Conservation (phyloP, 2,329 filamentous ascomycete species). For the Stachybotrys echinatus region DNA sequence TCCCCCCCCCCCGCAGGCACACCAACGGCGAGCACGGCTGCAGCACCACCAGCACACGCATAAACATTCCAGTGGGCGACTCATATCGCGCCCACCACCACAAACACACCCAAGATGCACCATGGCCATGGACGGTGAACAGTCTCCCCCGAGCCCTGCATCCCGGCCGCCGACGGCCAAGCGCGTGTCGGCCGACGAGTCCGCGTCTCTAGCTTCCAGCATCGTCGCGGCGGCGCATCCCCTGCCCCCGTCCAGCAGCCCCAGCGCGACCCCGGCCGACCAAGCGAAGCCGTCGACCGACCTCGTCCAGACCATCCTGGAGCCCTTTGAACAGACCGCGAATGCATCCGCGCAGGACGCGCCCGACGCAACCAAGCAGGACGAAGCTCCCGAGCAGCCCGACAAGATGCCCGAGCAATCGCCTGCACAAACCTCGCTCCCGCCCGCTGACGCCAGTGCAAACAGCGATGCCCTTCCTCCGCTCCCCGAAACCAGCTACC, state of each 20-base stretch:
- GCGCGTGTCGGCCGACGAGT: conserved; percentile 14
- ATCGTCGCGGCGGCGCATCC: conserved; percentile 3
- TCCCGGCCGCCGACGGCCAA: conserved; percentile 18
- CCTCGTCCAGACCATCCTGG: neutral
- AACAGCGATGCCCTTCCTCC: conserved; percentile 8
- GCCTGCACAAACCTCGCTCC: neutral
- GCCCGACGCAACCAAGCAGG: too few species aligned
- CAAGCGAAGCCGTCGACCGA: neutral
- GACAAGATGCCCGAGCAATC: neutral
- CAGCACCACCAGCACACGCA: neutral
- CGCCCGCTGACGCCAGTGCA: neutral
- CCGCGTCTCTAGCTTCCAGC: neutral
- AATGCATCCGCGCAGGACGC: neutral
- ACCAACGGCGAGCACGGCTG: neutral
- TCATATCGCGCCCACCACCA: neutral
- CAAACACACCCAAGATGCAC: neutral
- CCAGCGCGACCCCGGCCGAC: neutral
- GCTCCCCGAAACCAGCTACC: conserved; percentile 33
- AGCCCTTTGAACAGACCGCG: neutral
- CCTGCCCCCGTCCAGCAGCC: neutral
- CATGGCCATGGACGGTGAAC: neutral
- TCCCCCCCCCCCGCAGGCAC: too few species aligned
- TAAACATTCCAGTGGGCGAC: neutral
- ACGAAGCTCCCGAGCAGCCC: neutral
- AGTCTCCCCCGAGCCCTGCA: conserved; percentile 6